Evolutionary conservation across 2,329 filamentous ascomycete species (phyloP).

Genomic region (Boeremia exigua): DNA sequence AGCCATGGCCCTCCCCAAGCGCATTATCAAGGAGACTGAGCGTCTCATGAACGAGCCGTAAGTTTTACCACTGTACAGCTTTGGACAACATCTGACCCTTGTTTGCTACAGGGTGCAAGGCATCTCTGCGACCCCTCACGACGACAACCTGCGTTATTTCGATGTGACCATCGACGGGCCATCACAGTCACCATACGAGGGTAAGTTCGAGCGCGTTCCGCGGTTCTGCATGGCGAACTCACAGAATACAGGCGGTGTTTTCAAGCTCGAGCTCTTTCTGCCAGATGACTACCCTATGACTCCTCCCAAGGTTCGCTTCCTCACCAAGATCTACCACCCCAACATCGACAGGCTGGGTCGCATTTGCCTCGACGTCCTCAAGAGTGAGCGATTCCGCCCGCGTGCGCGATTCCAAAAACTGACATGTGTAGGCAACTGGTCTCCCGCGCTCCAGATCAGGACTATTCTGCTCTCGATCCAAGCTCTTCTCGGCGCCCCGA

Average conservation of each 20-base stretch:
- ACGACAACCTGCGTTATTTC: constrained; percentile 97
- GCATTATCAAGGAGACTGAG: constrained; percentile 98
- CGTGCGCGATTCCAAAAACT: background rate
- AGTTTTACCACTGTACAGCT: constrained; percentile 42
- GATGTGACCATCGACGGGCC: constrained; percentile 97
- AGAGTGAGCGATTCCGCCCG: constrained; percentile 67
- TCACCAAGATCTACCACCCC: constrained; percentile 99
- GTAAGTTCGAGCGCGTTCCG: constrained; percentile 58
- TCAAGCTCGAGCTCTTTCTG: constrained; percentile 96
- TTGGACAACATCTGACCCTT: constrained; percentile 1
- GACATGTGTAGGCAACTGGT: constrained; percentile 83
- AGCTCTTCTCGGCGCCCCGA: constrained; percentile 91
- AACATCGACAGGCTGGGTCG: constrained; percentile 98
- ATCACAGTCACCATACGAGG: constrained; percentile 91
- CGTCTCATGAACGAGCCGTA: constrained; percentile 96
- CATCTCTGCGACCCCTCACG: constrained; percentile 93
- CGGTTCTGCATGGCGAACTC: background rate
- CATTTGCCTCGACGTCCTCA: constrained; percentile 95
- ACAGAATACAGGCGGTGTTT: constrained; percentile 70
- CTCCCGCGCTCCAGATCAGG: constrained; percentile 93
- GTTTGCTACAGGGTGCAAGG: constrained; percentile 75
- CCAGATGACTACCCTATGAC: constrained; percentile 99
- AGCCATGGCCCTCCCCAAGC: constrained; percentile 79
- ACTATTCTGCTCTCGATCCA: constrained; percentile 99
- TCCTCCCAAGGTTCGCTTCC: constrained; percentile 95